These are phyloP conservation scores for Firmiana major DNA, from an alignment of 345 rosid genomes.

Conservation along the genomic window DNA sequence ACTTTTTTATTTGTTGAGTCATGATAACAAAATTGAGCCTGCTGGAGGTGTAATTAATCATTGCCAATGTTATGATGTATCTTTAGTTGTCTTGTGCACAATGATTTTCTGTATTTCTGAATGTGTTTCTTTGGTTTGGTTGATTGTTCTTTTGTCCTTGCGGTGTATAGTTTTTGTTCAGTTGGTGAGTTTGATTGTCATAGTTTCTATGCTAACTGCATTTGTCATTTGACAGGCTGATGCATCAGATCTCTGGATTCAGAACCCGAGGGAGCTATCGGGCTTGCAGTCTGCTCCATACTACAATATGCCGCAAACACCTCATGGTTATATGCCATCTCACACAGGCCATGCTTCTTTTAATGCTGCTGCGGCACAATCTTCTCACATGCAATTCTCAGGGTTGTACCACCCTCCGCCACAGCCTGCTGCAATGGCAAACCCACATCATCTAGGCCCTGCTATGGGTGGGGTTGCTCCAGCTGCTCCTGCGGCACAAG, in stretches of 20 bases:
- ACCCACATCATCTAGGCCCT: slow-evolving; percentile 74
- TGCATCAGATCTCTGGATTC: slow-evolving; percentile 91
- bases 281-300: slow-evolving; percentile 69
- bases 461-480: slow-evolving; percentile 74
- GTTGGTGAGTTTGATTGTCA: neutral
- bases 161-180: neutral
- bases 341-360: slow-evolving; percentile 78
- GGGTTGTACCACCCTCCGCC: slow-evolving; percentile 74
- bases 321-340: slow-evolving; percentile 72
- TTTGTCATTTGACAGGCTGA: slow-evolving; percentile 54
- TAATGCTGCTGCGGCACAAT: slow-evolving; percentile 74
- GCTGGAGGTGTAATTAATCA: neutral
- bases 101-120: neutral
- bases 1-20: neutral
- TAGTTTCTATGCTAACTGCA: neutral
- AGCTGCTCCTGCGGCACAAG: slow-evolving; percentile 65
- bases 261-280: slow-evolving; percentile 69
- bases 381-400: slow-evolving; percentile 89
- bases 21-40: neutral
- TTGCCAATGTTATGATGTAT: neutral
- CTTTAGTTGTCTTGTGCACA: neutral
- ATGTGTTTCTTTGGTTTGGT: neutral
- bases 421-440: slow-evolving; percentile 64
- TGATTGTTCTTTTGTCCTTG: neutral
- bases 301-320: slow-evolving; percentile 81